These are phyloP conservation scores for Lactarius evosmus DNA, from an alignment of 768 basidiomycete genomes.

Conservation along the genomic window DNA sequence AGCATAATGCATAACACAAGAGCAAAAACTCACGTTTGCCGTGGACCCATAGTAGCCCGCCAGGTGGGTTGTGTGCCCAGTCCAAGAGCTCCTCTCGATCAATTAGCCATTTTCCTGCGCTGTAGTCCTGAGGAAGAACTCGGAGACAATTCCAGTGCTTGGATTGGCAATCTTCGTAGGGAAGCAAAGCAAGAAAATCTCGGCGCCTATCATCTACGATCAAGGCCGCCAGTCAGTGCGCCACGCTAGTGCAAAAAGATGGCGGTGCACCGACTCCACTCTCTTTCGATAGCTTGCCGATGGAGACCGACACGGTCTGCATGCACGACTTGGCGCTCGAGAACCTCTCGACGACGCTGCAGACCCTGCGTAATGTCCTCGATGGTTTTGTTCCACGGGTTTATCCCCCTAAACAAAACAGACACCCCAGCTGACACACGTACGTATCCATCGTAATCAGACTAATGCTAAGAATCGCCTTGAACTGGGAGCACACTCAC, in stretches of 20 bases:
- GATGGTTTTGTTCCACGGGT: constrained; percentile 14
- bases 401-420: not conserved
- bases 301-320: constrained; percentile 1
- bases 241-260: not conserved
- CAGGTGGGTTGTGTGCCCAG: constrained; percentile 1
- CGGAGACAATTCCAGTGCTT: constrained; percentile 9
- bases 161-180: constrained; percentile 15
- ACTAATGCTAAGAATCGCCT: not conserved
- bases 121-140: not conserved
- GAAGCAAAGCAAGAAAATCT: constrained; percentile 5
- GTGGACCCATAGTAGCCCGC: constrained; percentile 6
- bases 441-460: not conserved
- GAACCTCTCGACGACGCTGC: not conserved
- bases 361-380: constrained; percentile 4
- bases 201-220: not conserved
- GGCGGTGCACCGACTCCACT: not conserved
- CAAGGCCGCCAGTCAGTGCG: not conserved
- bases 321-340: constrained; percentile 4
- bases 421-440: not conserved
- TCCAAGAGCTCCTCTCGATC: constrained; percentile 2
- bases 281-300: not conserved
- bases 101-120: constrained; percentile 8
- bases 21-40: constrained; percentile 7
- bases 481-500: not conserved
- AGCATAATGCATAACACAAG: not conserved